These are phyloP conservation scores for Monosporascus sp. DNA, from an alignment of 2,329 filamentous ascomycete genomes.

Conservation along the genomic window DNA sequence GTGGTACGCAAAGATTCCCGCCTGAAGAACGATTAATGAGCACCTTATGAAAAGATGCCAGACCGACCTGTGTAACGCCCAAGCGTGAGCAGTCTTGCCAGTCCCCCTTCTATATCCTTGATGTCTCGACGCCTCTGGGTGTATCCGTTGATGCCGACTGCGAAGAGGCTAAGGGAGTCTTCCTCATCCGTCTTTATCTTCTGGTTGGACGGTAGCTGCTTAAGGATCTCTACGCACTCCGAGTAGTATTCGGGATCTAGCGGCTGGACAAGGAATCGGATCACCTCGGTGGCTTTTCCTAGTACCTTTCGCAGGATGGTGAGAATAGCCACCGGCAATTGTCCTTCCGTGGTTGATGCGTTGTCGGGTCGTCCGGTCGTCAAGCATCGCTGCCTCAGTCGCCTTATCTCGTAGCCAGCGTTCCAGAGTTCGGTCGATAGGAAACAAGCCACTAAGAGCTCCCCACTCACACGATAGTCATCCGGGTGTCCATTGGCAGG, in stretches of 20 bases:
- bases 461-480: slow-evolving; percentile 74
- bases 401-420: slow-evolving; percentile 75
- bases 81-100: slow-evolving; percentile 7
- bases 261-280: slow-evolving; percentile 6
- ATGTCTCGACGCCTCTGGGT: slow-evolving; percentile 9
- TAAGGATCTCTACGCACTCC: slow-evolving; percentile 1
- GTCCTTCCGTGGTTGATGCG: slow-evolving; percentile 64
- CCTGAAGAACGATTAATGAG: neutral
- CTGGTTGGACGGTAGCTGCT: neutral
- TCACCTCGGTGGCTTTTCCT: slow-evolving; percentile 1
- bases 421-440: slow-evolving; percentile 67
- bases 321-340: neutral
- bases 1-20: slow-evolving; percentile 10
- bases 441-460: slow-evolving; percentile 64
- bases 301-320: slow-evolving; percentile 1
- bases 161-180: slow-evolving; percentile 12
- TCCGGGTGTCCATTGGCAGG: slow-evolving; percentile 65
- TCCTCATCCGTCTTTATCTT: slow-evolving; percentile 1
- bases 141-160: slow-evolving; percentile 9
- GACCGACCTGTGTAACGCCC: slow-evolving; percentile 5
- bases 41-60: neutral
- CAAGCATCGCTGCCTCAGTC: slow-evolving; percentile 60
- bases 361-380: slow-evolving; percentile 38
- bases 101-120: slow-evolving; percentile 6
- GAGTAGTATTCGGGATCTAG: slow-evolving; percentile 4